Evolutionary conservation across 2,329 filamentous ascomycete species (phyloP).

Genomic region (Meredithiella fracta): DNA sequence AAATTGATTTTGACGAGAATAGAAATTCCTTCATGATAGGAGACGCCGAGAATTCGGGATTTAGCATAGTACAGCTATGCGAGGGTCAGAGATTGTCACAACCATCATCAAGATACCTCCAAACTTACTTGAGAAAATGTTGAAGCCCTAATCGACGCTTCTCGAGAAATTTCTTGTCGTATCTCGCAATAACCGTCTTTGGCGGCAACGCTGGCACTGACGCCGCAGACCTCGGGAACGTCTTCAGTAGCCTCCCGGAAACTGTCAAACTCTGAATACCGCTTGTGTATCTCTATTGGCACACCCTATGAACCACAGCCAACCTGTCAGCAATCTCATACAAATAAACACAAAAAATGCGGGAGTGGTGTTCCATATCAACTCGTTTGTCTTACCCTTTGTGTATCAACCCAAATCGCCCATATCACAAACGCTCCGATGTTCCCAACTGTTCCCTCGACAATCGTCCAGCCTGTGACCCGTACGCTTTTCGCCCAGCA

Average conservation of each 20-base stretch:
- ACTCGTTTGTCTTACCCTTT: conserved; percentile 45
- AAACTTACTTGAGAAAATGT: conserved; percentile 77
- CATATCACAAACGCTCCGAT: conserved; percentile 89
- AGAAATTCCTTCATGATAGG: conserved; percentile 83
- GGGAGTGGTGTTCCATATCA: not conserved
- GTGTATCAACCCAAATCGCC: conserved; percentile 75
- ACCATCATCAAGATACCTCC: conserved; percentile 12
- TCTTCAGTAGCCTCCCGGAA: conserved; percentile 58
- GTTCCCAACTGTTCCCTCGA: conserved; percentile 39
- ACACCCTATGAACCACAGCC: conserved; percentile 30
- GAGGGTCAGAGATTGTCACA: too few relatives aligned
- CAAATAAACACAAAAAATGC: not conserved
- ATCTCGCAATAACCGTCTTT: conserved; percentile 79
- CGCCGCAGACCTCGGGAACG: conserved; percentile 69
- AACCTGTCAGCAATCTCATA: not conserved
- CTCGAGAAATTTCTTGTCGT: conserved; percentile 72
- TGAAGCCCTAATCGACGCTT: conserved; percentile 64
- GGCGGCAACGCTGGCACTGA: conserved; percentile 83
- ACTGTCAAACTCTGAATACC: conserved; percentile 89
- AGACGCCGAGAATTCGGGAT: conserved; percentile 87
- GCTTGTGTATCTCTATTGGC: conserved; percentile 46
- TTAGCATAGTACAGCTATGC: conserved; percentile 70
- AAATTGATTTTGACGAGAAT: conserved; percentile 35
- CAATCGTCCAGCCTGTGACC: conserved; percentile 38
- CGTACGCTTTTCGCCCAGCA: conserved; percentile 51